Evolutionary conservation across 768 basidiomycete species (phyloP), one percentile per base, ranked within the genome.

Genomic region (Termitomyces sp.): DNA sequence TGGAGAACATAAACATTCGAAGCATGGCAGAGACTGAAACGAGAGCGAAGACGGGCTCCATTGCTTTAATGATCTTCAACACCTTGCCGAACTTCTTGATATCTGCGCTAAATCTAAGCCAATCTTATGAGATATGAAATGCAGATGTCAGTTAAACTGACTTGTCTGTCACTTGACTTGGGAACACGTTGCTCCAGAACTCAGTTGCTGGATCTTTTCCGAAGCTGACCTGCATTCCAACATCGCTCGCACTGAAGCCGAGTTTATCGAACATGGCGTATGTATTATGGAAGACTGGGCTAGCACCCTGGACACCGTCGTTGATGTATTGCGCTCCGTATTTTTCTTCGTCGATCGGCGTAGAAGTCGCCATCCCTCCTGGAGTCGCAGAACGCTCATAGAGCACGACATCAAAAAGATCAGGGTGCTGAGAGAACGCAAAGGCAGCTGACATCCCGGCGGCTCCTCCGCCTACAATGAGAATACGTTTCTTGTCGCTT

Each of bases 241-340:
- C 66, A 44, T 67, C 66, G 40, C 66, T 62, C 5, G 66, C 63
- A 40, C 56, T 60, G 59, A 68, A 69, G 9, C 68, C 69, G 11
- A 68, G 60, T n/a, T 50, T 63, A n/a, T 71, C 64, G 30, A 71
- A 69, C 49, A 70, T 60, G 11, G 69, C 67, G 46, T 67, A 70
- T 1, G 70, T 68, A 52, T 69, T 69, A 42, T 68, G 57, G 57
- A 68, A 71, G 14, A 67, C 64, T 9, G 66, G 69, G 46, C 65
- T 69, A 4, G 68, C 69, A 50, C 70, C 70, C 58, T 71, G 70
- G 0, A 71, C 68, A 12, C 69, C 70, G 52, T 71, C 70, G 44
- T 71, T 71, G 58, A 71, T 69, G 43, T 66, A 70, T 10, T 67
- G 63, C 8, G 70, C 67, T 15, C 70, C 69, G 35, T 63, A 70